Evolutionary conservation across 1,139 yeast genomes (phyloP).

Genomic region (Protomyces lactucae-debilis): DNA sequence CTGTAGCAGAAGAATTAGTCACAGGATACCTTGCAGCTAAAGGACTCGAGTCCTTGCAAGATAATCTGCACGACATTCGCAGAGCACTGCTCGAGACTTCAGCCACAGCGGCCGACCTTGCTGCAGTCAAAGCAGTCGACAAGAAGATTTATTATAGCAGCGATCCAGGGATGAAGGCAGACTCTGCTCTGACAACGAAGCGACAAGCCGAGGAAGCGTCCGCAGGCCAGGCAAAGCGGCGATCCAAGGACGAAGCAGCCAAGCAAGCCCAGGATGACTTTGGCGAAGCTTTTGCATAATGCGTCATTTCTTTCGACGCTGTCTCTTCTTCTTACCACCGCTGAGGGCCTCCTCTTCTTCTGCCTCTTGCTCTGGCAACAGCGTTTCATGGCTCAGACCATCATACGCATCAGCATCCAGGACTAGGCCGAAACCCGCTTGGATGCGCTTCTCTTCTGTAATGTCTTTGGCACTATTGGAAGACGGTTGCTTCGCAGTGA

Average conservation of each 20-base stretch:
- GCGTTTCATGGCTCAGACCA: background rate
- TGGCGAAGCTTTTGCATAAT: slow-evolving; percentile 1
- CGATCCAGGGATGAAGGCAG: slow-evolving; percentile 30
- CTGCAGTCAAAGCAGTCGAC: slow-evolving; percentile 38
- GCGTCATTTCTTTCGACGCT: background rate
- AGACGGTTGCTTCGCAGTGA: background rate
- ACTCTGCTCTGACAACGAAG: slow-evolving; percentile 20
- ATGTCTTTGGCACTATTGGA: background rate
- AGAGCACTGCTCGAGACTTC: background rate
- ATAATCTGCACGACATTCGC: background rate
- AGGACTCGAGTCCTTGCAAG: background rate
- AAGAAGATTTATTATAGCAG: slow-evolving; percentile 37
- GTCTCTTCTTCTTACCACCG: background rate
- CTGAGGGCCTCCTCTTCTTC: background rate
- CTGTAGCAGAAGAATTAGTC: slow-evolving; percentile 59
- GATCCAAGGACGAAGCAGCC: slow-evolving; percentile 8
- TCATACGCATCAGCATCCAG: background rate
- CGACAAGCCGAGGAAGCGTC: slow-evolving; percentile 10
- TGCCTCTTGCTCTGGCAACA: background rate
- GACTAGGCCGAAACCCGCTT: background rate
- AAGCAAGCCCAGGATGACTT: slow-evolving; percentile 1
- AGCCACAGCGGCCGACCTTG: slow-evolving; percentile 46
- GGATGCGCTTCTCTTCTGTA: background rate
- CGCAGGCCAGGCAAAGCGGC: background rate
- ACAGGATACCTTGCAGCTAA: slow-evolving; percentile 53